phyloP scores from a whole-genome alignment of 495 filamentous ascomycete species.

The Xylaria nigripes region DNA sequence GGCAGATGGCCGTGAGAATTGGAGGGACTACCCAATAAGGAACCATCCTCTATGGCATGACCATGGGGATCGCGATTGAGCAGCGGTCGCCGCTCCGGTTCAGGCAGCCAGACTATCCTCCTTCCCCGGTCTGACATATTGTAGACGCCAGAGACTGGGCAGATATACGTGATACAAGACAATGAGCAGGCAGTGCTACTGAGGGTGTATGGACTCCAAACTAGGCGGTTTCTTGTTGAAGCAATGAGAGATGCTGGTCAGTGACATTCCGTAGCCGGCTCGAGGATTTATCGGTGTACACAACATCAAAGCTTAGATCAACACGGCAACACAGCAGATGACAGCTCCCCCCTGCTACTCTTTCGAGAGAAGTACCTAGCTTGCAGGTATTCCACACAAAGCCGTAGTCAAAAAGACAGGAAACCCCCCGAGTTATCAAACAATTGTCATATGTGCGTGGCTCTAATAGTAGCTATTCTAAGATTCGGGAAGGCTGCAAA shows the following conservation, averaged over 20 bases:
- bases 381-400: background rate
- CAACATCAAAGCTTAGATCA: background rate
- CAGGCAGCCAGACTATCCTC: conserved; percentile 11
- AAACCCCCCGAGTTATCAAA: too few relatives aligned
- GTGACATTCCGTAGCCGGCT: background rate
- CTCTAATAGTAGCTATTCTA: too few relatives aligned
- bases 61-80: conserved; percentile 16
- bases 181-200: background rate
- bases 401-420: background rate
- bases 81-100: conserved; percentile 24
- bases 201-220: background rate
- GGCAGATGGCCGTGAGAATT: conserved; percentile 38
- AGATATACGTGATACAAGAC: background rate
- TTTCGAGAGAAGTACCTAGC: background rate
- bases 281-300: background rate
- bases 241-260: background rate
- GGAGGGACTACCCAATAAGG: conserved; percentile 18
- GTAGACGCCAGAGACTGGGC: background rate
- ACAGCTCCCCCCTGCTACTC: background rate
- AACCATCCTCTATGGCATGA: conserved; percentile 13
- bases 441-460: too few relatives aligned
- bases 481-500: too few relatives aligned
- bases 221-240: background rate
- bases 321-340: background rate
- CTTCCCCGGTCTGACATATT: conserved; percentile 15